A percentile compares a stretch with the other conserved stretches of the same genome.
These are phyloP conservation scores for Phytophthora pinifolia DNA, from an alignment of 352 stramenopile genomes.

Conservation along the genomic window DNA sequence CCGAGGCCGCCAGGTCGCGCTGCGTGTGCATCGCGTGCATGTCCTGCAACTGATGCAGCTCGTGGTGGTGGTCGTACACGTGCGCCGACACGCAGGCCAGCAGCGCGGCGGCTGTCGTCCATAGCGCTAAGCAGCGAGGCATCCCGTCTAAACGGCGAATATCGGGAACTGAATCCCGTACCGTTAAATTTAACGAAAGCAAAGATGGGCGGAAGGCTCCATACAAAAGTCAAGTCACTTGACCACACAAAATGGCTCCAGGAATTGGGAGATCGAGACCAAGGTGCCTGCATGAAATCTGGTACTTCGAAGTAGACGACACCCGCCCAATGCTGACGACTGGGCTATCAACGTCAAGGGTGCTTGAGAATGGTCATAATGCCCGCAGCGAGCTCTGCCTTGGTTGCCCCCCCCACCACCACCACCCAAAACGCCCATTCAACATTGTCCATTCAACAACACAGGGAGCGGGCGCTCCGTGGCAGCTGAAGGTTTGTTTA, in stretches of 20 bases:
- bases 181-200: slow-evolving; percentile 1
- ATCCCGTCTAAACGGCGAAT: slow-evolving; percentile 9
- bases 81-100: slow-evolving; percentile 20
- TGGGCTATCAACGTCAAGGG: no score
- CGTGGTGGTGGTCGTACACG: slow-evolving; percentile 31
- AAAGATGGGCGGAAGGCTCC: slow-evolving; percentile 12
- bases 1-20: slow-evolving; percentile 29
- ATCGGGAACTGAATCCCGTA: slow-evolving; percentile 1
- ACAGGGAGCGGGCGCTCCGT: no score
- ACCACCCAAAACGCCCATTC: no score
- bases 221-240: slow-evolving; percentile 14
- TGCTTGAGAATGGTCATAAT: no score
- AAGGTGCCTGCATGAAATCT: no score
- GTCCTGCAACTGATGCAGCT: slow-evolving; percentile 39
- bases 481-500: slow-evolving; percentile 17
- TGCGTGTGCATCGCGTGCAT: slow-evolving; percentile 30
- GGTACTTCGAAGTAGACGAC: no score
- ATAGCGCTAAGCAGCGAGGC: slow-evolving; percentile 10
- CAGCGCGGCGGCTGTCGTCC: slow-evolving; percentile 4
- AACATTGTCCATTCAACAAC: slow-evolving; percentile 15
- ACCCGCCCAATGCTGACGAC: no score
- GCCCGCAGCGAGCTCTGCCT: no score
- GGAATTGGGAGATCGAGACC: background rate
- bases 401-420: no score
- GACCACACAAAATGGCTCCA: background rate